A percentile compares a stretch with the other conserved stretches of the same genome.
phyloP scores from a whole-genome alignment of 1,139 yeast species.

The Lodderomyces pseudojiufengensis region DNA sequence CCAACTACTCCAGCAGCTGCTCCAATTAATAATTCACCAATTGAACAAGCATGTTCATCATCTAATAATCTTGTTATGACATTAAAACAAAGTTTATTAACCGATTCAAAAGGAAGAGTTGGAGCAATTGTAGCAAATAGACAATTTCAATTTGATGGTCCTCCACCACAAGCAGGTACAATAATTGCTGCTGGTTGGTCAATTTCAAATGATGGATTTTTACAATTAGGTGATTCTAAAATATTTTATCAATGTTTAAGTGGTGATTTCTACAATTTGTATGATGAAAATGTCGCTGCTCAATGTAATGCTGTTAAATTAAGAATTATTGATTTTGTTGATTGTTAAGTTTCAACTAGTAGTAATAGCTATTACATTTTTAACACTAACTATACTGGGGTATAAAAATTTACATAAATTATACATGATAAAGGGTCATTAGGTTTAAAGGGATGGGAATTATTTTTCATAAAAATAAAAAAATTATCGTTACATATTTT shows the following conservation, averaged over 20 bases:
- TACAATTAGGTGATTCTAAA: slow-evolving; percentile 64
- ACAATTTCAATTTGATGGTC: slow-evolving; percentile 88
- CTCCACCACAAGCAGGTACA: slow-evolving; percentile 89
- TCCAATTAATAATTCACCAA: slow-evolving; percentile 1
- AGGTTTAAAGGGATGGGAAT: no score
- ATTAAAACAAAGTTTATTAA: slow-evolving; percentile 51
- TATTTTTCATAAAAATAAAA: no score
- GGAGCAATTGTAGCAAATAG: slow-evolving; percentile 83
- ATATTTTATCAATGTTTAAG: slow-evolving; percentile 77
- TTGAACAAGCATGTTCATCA: slow-evolving; percentile 10
- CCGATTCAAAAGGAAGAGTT: slow-evolving; percentile 64
- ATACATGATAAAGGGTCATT: no score
- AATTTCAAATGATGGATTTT: slow-evolving; percentile 57
- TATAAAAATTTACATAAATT: no score
- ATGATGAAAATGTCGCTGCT: slow-evolving; percentile 62
- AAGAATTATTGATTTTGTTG: slow-evolving; percentile 58
- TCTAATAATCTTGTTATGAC: slow-evolving; percentile 35
- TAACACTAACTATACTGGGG: no score
- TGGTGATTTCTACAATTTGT: slow-evolving; percentile 79
- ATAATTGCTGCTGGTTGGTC: slow-evolving; percentile 83
- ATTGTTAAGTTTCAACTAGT: slow-evolving; percentile 44
- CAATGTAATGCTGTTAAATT: slow-evolving; percentile 68
- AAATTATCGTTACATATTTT: no score
- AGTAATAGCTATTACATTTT: no score
- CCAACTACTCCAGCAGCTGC: slow-evolving; percentile 4